These are phyloP conservation scores for Annulohypoxylon stygium DNA, from an alignment of 495 filamentous ascomycete species.

Conservation along the genomic window DNA sequence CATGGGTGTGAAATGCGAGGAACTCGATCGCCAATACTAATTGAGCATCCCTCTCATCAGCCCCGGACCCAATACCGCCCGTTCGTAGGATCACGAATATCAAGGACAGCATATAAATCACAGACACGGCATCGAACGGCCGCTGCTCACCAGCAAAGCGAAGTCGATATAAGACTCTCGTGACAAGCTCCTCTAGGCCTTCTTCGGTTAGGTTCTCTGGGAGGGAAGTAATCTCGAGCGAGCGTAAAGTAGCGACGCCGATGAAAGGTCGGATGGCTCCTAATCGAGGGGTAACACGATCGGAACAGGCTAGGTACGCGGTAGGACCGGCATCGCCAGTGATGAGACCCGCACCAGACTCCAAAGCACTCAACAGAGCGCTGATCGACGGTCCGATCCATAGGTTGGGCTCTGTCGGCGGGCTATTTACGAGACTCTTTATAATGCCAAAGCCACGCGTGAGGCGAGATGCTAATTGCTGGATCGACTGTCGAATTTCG, in stretches of 20 bases:
- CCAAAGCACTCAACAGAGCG: slow-evolving; percentile 75
- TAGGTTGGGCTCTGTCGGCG: slow-evolving; percentile 82
- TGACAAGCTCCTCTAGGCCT: slow-evolving; percentile 85
- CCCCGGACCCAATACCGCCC: slow-evolving; percentile 78
- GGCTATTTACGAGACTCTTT: slow-evolving; percentile 81
- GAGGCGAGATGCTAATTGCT: slow-evolving; percentile 74
- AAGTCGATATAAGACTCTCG: slow-evolving; percentile 89
- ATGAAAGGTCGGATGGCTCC: slow-evolving; percentile 83
- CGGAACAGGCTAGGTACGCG: slow-evolving; percentile 80
- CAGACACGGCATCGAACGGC: slow-evolving; percentile 85
- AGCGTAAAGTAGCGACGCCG: slow-evolving; percentile 86
- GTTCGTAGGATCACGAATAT: slow-evolving; percentile 78
- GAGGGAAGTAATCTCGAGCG: slow-evolving; percentile 77
- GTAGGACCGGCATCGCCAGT: slow-evolving; percentile 82
- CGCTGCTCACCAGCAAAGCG: slow-evolving; percentile 92
- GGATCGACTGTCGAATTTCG: slow-evolving; percentile 77
- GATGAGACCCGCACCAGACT: slow-evolving; percentile 83
- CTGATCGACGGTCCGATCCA: slow-evolving; percentile 88
- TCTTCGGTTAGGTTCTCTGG: slow-evolving; percentile 79
- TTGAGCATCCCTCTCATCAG: slow-evolving; percentile 88
- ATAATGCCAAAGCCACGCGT: slow-evolving; percentile 87
- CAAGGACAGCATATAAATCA: slow-evolving; percentile 89
- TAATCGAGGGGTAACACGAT: slow-evolving; percentile 80
- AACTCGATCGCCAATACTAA: slow-evolving; percentile 92
- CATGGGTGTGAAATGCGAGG: slow-evolving; percentile 84